Base-by-base conservation (phyloP, 2,329 filamentous ascomycete species). In the Ophiostoma australiae region DNA sequence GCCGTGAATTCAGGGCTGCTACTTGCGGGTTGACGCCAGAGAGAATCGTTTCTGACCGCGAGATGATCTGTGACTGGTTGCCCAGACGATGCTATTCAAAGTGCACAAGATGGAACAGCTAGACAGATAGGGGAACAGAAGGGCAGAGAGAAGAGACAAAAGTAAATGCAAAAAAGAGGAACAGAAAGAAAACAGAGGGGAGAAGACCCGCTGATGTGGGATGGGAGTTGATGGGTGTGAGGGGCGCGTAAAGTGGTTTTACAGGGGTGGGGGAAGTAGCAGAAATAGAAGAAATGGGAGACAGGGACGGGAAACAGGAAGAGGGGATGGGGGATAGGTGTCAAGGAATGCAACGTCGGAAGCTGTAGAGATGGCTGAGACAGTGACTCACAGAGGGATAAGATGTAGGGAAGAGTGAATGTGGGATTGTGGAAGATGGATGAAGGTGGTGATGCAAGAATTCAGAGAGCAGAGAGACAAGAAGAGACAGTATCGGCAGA, bases 221-320 rank as follows among this genome's bases (percentile, higher is more conserved):
- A 63, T 63, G 58, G 27, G 58, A 63, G 58, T 27, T 23, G 58
- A 63, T 63, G 52, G 58, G 58, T 63, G 58, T 27, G 27, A 33
- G 58, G 58, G 58, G 27, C 58, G 58, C 58, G 58, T 63, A 33
- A 63, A 63, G 58, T 63, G 68, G 63, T 67, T 58, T 58, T 67
- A 67, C 52, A 37, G 69, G 52, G 58, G 27, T 17, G 58, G 58
- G 17, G 27, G 13, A 20, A 13, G 27, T 31, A 63, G 27, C 17
- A 63, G 58, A 17, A 63, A 17, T 27, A 2, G 23, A 17, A 63
- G 44, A 48, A 48, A n/a, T 20, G 13, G 3, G 39, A 41, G 39
- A 41, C 2, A 44, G 6, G n/a, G n/a, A n/a, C n/a, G n/a, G n/a
- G n/a, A n/a, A n/a, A 41, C 10, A 20, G n/a, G 44, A 48, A 48